Evolutionary conservation across 768 basidiomycete species (phyloP).

Genomic region (Suillus occidentalis): DNA sequence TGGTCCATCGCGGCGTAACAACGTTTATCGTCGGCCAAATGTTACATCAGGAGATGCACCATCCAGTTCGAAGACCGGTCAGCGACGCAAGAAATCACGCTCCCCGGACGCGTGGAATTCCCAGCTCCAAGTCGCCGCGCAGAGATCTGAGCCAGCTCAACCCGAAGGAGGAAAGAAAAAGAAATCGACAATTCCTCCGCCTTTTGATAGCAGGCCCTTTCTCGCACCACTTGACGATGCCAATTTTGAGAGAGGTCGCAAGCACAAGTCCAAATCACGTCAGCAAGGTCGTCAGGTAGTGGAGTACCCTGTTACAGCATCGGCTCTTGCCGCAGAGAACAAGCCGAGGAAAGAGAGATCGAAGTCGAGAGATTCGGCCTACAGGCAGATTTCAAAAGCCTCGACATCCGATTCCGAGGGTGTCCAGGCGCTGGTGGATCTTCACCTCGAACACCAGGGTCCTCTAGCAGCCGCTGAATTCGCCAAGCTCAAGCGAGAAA

Average conservation of each 20-base stretch:
- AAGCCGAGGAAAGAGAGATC: conserved; percentile 33
- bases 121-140: conserved; percentile 18
- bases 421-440: conserved; percentile 14
- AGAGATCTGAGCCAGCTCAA: conserved; percentile 24
- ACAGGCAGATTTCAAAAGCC: conserved; percentile 22
- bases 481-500: conserved; percentile 55
- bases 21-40: conserved; percentile 23
- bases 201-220: conserved; percentile 22
- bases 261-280: conserved; percentile 29
- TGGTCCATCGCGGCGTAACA: conserved; percentile 24
- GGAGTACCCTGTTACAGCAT: conserved; percentile 19
- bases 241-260: conserved; percentile 33
- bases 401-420: conserved; percentile 29
- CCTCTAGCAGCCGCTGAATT: conserved; percentile 48
- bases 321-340: conserved; percentile 4
- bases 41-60: not conserved
- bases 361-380: conserved; percentile 34
- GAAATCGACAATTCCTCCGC: conserved; percentile 20
- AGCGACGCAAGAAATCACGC: conserved; percentile 34
- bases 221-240: conserved; percentile 29
- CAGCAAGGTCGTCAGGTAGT: conserved; percentile 22
- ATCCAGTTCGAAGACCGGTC: conserved; percentile 15
- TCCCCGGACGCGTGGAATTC: conserved; percentile 31
- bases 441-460: conserved; percentile 27
- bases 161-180: conserved; percentile 31